Conservation (phyloP, 75 land plant species). For the Cupressus sempervirens region DNA sequence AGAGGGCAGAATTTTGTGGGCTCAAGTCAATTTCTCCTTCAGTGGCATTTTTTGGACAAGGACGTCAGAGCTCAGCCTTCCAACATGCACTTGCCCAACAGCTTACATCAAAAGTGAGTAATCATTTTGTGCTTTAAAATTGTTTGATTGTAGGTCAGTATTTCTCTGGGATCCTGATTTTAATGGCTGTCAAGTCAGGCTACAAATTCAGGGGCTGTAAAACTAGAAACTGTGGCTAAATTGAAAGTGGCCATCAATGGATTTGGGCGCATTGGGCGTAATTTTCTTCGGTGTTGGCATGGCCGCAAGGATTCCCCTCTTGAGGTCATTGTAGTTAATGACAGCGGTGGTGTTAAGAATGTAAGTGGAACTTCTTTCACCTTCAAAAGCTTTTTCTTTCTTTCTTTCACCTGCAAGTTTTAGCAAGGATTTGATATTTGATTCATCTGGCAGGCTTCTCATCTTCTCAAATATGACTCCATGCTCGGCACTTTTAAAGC, state of each 20-base stretch:
- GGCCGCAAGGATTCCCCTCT: slow-evolving; percentile 87
- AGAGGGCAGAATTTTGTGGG: slow-evolving; percentile 54
- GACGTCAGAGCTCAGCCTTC: slow-evolving; percentile 28
- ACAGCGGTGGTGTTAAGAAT: slow-evolving; percentile 84
- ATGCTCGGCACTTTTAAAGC: slow-evolving; percentile 83
- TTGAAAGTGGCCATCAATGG: slow-evolving; percentile 92
- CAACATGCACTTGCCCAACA: slow-evolving; percentile 45
- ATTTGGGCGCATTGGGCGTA: slow-evolving; percentile 88
- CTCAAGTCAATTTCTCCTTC: slow-evolving; percentile 24
- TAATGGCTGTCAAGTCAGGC: slow-evolving; percentile 17
- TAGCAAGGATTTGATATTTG: not conserved
- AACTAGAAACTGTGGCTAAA: slow-evolving; percentile 68
- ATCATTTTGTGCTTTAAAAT: not conserved
- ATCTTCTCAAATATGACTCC: slow-evolving; percentile 82
- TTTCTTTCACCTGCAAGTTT: not conserved
- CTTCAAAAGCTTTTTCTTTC: not conserved
- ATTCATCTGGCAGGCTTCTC: slow-evolving; percentile 54
- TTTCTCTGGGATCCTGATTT: no score
- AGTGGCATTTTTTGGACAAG: slow-evolving; percentile 22
- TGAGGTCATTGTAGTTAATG: slow-evolving; percentile 77
- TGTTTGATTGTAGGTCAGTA: no score
- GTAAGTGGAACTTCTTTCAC: slow-evolving; percentile 27
- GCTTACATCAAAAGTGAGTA: slow-evolving; percentile 39
- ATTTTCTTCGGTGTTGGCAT: slow-evolving; percentile 94
- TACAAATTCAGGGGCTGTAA: slow-evolving; percentile 29